Base-by-base conservation (phyloP, 371 early-diverging fungal genomes). In the Chytridium lagenaria region DNA sequence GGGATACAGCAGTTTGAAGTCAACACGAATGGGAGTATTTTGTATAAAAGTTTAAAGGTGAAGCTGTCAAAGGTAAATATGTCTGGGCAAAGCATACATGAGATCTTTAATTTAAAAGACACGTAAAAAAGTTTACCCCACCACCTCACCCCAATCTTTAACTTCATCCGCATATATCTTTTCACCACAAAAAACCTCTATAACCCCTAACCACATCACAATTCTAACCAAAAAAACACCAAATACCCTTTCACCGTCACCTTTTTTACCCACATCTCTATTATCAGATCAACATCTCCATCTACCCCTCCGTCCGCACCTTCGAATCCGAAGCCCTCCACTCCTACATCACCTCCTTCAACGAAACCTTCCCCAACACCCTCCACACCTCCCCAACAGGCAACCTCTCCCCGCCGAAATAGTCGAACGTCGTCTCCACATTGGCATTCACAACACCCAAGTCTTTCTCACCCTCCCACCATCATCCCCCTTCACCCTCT, bases 401-500 rank as follows among this genome's bases (percentile, higher is more conserved):
- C 68, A 59, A 36, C 59, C 74, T 19, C 73, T 66, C 22, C 71
- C 59, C 10, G 80, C 82, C 16, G 71, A 55, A 30, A 77, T 85
- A 31, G 52, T 79, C 3, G 85, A 85, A 59, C 73, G 85, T 1
- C 65, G 83, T 1, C 50, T 85, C 16, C 80, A 83, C 73, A 68
- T 85, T 59, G 83, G 85, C 1, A 71, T 82, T 37, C 85, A 85
- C 76, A 85, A 85, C 72, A 72, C 76, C 19, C 77, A 75, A 57
- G 77, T 77, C 23, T 85, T 85, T 67, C 51, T 85, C 19, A 19
- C 59, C 39, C 70, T 0, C 83, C 85, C 33, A 50, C 69, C 44
- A 70, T 77, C 39, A 74, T 70, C 19, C 76, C 75, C 1, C 72
- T 78, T n/a, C 65, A 75, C 1, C 72, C 78, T 5, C 64, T 59